phyloP scores from a whole-genome alignment of 2,329 filamentous ascomycete species.

The Nigrospora oryzae region DNA sequence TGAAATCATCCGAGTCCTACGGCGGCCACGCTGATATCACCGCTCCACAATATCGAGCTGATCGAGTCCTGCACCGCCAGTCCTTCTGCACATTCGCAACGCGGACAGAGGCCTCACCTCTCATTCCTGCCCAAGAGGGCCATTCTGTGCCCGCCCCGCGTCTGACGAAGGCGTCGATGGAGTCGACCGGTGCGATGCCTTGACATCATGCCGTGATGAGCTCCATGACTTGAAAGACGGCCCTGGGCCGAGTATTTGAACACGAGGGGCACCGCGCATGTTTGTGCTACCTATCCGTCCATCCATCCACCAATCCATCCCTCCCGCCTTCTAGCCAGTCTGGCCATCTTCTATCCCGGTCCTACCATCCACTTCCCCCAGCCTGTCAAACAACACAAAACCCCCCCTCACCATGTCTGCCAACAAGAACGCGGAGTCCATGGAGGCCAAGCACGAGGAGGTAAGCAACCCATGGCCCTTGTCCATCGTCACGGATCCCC shows the following conservation, averaged over 20 bases:
- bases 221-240: no score
- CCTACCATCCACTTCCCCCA: background rate
- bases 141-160: no score
- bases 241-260: background rate
- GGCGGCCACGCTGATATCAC: background rate
- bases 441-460: background rate
- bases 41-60: background rate
- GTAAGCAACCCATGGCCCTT: background rate
- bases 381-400: background rate
- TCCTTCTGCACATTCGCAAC: background rate
- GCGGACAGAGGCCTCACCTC: no score
- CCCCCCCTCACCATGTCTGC: background rate
- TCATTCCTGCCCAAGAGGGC: no score
- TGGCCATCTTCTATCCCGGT: background rate
- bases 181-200: no score
- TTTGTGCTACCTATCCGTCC: no score
- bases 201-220: no score
- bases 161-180: background rate
- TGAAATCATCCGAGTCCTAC: background rate
- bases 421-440: background rate
- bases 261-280: background rate
- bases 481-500: no score
- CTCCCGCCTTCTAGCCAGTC: background rate
- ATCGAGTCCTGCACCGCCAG: background rate
- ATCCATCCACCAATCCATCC: no score